Conservation (phyloP, 176 grass and related monocot species). For the Bromus sterilis region DNA sequence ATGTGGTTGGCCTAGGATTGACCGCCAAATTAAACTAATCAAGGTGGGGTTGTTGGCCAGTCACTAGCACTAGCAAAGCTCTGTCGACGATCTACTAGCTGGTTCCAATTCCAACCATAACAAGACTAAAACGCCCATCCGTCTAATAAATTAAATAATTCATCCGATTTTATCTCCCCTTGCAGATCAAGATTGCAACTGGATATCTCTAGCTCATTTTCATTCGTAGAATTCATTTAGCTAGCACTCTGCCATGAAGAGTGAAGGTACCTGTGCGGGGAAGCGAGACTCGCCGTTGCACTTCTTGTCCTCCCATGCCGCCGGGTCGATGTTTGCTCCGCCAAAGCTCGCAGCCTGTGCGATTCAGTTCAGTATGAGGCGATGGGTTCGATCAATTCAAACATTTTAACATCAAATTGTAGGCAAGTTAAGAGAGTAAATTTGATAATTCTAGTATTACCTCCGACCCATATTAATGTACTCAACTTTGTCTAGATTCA, state of each 20-base stretch:
- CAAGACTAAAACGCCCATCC: background rate
- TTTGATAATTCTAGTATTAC: background rate
- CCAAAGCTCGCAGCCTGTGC: slow-evolving; percentile 88
- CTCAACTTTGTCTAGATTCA: too few species aligned
- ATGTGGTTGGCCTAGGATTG: background rate
- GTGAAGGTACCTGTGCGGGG: slow-evolving; percentile 63
- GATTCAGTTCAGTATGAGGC: background rate
- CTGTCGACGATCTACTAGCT: background rate
- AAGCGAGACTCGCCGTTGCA: slow-evolving; percentile 92
- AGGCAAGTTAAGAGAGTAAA: background rate
- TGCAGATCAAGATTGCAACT: background rate
- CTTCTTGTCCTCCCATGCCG: slow-evolving; percentile 99
- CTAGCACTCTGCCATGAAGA: background rate
- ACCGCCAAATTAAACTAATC: background rate
- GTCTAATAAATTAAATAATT: background rate
- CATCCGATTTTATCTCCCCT: background rate
- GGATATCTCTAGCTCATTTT: background rate
- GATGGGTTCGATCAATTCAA: background rate
- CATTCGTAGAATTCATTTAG: background rate
- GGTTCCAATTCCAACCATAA: background rate
- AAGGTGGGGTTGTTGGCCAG: slow-evolving; percentile 14
- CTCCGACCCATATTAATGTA: too few species aligned
- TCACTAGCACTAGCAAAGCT: background rate
- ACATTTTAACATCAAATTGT: background rate
- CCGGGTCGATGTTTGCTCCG: slow-evolving; percentile 88